Evolutionary conservation across 2,329 filamentous ascomycete species (phyloP).

Genomic region (Colletotrichum lupini): DNA sequence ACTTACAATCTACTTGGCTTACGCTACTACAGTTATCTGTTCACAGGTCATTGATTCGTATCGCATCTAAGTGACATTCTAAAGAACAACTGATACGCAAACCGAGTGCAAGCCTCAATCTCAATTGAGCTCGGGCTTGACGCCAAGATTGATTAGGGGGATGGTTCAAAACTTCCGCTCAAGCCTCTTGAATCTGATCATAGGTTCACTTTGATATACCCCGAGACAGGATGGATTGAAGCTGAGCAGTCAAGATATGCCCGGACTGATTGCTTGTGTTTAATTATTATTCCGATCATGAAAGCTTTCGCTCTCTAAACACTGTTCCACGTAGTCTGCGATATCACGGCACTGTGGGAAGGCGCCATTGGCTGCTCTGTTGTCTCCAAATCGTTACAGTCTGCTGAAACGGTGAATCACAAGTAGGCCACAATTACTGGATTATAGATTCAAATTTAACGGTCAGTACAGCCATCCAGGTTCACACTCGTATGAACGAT

Average conservation of each 20-base stretch:
- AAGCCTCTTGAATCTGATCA: background rate
- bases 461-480: background rate
- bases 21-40: no score
- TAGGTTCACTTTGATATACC: background rate
- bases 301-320: background rate
- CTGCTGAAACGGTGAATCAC: no score
- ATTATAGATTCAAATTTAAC: rapidly evolving
- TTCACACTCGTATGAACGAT: background rate
- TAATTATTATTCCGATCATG: rapidly evolving
- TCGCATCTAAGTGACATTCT: no score
- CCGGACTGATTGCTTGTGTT: background rate
- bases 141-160: background rate
- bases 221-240: background rate
- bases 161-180: background rate
- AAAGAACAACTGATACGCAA: no score
- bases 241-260: background rate
- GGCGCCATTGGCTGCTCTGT: no score
- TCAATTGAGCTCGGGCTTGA: background rate
- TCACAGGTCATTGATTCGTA: no score
- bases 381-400: no score
- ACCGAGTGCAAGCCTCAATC: no score
- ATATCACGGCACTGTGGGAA: no score
- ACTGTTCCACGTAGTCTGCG: background rate
- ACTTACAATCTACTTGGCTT: no score
- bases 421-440: background rate